A percentile compares a stretch with the other conserved stretches of the same genome.
These are phyloP conservation scores for Harringtonia aguacate DNA, from an alignment of 2,329 filamentous ascomycete genomes.

Conservation along the genomic window DNA sequence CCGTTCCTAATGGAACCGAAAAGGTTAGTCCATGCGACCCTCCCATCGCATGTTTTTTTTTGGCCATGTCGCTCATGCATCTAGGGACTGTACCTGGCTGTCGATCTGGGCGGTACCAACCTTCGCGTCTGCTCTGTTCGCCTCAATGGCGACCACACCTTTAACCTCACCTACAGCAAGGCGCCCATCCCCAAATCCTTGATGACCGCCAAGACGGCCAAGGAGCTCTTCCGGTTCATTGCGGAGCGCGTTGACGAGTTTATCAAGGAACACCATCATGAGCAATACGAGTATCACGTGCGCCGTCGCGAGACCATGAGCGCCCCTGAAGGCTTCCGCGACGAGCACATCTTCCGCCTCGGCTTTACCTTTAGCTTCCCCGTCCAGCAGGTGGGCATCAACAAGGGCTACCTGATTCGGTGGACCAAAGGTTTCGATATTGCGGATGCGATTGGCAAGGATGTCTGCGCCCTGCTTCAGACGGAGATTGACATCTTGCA, in stretches of 20 bases:
- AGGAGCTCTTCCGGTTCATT: constrained; percentile 84
- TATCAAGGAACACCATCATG: constrained; percentile 74
- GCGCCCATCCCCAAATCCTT: constrained; percentile 80
- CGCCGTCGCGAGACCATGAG: constrained; percentile 52
- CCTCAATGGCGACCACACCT: constrained; percentile 88
- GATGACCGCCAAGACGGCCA: constrained; percentile 79
- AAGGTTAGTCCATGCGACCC: constrained; percentile 48
- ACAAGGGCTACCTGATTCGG: constrained; percentile 85
- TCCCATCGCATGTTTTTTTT: too few species aligned
- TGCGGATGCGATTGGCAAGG: constrained; percentile 83
- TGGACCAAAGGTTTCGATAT: constrained; percentile 99
- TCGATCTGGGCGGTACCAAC: constrained; percentile 97
- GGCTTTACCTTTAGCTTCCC: constrained; percentile 99
- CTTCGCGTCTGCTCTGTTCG: constrained; percentile 95
- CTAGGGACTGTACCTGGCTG: constrained; percentile 87
- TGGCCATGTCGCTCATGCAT: background rate
- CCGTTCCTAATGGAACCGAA: constrained; percentile 92
- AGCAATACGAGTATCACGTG: constrained; percentile 68
- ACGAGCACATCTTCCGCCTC: constrained; percentile 77
- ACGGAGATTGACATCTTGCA: constrained; percentile 75
- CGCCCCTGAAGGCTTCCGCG: constrained; percentile 46
- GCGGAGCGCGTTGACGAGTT: constrained; percentile 88
- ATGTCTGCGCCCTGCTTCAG: constrained; percentile 87
- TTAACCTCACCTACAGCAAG: constrained; percentile 87
- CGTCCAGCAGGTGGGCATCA: constrained; percentile 87